Base-by-base conservation (phyloP, 345 rosid species). In the Acer negundo region DNA sequence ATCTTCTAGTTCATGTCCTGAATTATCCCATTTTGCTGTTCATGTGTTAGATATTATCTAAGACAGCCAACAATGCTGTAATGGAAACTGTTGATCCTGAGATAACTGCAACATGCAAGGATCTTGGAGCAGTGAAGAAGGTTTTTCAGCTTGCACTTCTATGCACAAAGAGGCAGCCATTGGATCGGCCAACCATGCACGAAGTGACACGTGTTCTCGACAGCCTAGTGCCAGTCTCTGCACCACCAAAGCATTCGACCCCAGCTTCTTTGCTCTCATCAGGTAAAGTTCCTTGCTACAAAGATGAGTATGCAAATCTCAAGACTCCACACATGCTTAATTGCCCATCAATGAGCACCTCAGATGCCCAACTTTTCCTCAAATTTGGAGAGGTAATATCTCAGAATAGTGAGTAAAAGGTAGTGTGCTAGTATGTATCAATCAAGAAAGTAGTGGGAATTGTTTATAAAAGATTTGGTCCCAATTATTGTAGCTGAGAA, bases 381-480 rank as follows among this genome's bases (percentile, higher is more conserved):
- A 92, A 92, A 63, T 94, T 96, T 49, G 99, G 97, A 10, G 95
- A 96, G 90, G 97, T 96, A 24, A 96, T 94, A 80, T 94, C 98
- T 23, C 97, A 90, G 78, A 91, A 91, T 74, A 92, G 97, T 46
- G 79, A 55, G 55, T 89, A 77, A 85, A 28, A 9, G 73, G 31
- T 59, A 68, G 53, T 62, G 19, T 47, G 62, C 31, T 16, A 73
- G 51, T 17, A 38, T 42, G 11, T 53, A 26, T 49, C 62, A 35
- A 35, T 23, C 56, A 20, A 46, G 38, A 47, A 47, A 12, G 49
- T 23, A 63, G 20, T 67, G 69, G 31, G 55, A 63, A 64, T 16
- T 71, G 77, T 76, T 75, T 67, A 75, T 75, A 79, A 74, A 67
- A 67, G 55, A 69, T 73, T 71, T 63, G 69, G 76, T 46, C 28